phyloP scores from a whole-genome alignment of 129 eudicot species.

The Sambucus nigra region DNA sequence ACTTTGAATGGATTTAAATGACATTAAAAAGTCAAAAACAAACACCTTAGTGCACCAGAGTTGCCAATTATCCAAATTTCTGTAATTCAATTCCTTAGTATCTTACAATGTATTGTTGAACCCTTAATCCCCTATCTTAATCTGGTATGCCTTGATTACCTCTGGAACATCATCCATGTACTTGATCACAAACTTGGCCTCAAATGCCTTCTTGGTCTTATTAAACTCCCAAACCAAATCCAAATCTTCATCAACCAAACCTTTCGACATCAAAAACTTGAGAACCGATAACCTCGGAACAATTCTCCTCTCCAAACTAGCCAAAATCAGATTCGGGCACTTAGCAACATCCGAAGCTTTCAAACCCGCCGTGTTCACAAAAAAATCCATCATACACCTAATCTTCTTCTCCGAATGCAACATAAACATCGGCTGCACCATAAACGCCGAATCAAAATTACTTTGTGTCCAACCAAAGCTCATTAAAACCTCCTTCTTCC shows the following conservation, averaged over 20 bases:
- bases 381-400: background rate
- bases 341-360: constrained; percentile 1
- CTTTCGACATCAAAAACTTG: background rate
- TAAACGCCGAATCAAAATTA: background rate
- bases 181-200: background rate
- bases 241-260: background rate
- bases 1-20: too few relatives aligned
- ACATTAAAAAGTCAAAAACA: too few relatives aligned
- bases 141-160: background rate
- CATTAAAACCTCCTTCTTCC: background rate
- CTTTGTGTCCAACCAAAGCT: constrained; percentile 3
- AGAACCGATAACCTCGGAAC: background rate
- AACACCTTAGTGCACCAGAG: too few relatives aligned
- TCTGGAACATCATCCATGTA: background rate
- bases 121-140: background rate
- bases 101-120: too few relatives aligned
- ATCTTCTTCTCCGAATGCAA: background rate
- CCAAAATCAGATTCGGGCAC: background rate
- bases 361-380: background rate
- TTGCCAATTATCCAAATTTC: too few relatives aligned
- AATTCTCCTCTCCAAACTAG: background rate
- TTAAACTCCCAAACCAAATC: background rate
- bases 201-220: background rate
- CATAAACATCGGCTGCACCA: background rate
- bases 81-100: too few relatives aligned